Evolutionary conservation across 257 asterid species (phyloP).

Genomic region (Haberlea rhodopensis): DNA sequence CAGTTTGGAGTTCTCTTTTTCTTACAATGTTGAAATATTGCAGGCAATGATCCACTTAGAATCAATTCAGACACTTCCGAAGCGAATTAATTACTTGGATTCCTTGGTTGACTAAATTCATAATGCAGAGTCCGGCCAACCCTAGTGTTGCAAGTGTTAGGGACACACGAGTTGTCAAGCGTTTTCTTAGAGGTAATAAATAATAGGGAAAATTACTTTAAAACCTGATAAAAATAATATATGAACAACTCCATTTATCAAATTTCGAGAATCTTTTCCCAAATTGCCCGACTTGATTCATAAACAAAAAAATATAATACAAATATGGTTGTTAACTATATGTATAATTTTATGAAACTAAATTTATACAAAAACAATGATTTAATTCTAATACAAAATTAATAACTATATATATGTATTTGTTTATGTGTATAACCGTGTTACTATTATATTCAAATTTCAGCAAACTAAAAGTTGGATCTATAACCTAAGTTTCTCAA

Average conservation of each 20-base stretch:
- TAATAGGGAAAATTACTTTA: not conserved
- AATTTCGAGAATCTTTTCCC: not conserved
- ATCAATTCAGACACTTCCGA: conserved; percentile 86
- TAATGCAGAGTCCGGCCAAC: conserved; percentile 52
- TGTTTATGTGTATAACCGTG: too few relatives aligned
- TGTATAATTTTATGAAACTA: too few relatives aligned
- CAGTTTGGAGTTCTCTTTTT: conserved; percentile 13
- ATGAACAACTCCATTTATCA: not conserved
- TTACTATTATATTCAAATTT: too few relatives aligned
- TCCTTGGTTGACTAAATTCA: conserved; percentile 74
- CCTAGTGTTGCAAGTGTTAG: conserved; percentile 58
- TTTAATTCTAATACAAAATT: too few relatives aligned
- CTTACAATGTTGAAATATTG: conserved; percentile 25
- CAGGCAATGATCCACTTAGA: conserved; percentile 96
- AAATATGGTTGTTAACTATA: not conserved
- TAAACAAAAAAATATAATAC: too few relatives aligned
- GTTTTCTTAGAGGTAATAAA: conserved; percentile 81
- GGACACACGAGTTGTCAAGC: conserved; percentile 92
- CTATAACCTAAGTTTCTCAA: too few relatives aligned
- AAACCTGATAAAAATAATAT: not conserved
- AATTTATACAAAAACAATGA: not conserved
- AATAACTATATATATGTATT: too few relatives aligned
- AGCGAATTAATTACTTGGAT: conserved; percentile 73
- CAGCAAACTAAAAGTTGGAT: not conserved
- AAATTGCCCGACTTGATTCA: too few relatives aligned